These are phyloP conservation scores for Naganishia vaughanmartiniae DNA, from an alignment of 768 basidiomycete genomes.

Conservation along the genomic window DNA sequence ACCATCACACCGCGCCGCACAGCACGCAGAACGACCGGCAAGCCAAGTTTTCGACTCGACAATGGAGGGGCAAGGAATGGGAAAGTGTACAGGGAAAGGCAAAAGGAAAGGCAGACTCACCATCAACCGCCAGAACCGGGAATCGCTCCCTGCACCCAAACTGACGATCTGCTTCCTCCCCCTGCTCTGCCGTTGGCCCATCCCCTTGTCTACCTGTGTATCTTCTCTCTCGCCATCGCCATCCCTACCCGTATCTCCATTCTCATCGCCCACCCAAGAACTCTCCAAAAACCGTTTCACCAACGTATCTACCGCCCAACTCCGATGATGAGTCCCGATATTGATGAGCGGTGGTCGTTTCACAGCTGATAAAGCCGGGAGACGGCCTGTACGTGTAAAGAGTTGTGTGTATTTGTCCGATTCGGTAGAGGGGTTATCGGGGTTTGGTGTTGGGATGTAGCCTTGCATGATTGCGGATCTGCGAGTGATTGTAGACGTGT, in stretches of 20 bases:
- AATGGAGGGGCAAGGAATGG: too few species aligned
- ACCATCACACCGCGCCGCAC: too few species aligned
- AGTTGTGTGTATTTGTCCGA: constrained; percentile 12
- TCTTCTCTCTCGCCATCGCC: too few species aligned
- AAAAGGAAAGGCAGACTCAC: constrained; percentile 57
- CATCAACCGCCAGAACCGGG: constrained; percentile 85
- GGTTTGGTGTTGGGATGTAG: constrained; percentile 58
- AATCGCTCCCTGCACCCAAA: constrained; percentile 92
- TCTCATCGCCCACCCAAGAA: neutral
- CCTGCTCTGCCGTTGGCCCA: constrained; percentile 42
- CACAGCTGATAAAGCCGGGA: constrained; percentile 7
- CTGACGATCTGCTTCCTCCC: constrained; percentile 78
- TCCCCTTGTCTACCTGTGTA: neutral
- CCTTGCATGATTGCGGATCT: constrained; percentile 73
- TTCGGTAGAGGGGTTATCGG: too few species aligned
- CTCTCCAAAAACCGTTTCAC: constrained; percentile 63
- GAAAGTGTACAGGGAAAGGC: neutral
- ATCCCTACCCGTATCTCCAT: too few species aligned
- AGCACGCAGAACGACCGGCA: too few species aligned
- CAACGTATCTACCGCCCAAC: constrained; percentile 72
- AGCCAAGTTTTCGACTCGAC: too few species aligned
- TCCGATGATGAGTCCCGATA: constrained; percentile 84
- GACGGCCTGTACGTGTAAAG: constrained; percentile 48
- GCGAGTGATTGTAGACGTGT: neutral
- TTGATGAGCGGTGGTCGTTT: constrained; percentile 81